Conservation (phyloP, 2,329 filamentous ascomycete species). For the Sclerotinia glacialis region DNA sequence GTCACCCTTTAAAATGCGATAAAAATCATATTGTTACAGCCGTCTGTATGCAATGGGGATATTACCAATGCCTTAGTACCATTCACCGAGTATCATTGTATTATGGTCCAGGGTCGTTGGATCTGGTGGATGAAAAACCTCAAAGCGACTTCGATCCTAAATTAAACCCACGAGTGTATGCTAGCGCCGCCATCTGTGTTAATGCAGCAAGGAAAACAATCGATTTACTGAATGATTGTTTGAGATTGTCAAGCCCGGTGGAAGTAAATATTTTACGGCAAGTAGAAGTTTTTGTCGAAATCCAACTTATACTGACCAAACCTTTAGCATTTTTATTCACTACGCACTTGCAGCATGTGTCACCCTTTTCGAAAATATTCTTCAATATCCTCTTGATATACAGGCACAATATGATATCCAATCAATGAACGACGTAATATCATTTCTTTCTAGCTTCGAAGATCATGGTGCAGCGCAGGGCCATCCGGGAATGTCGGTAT, state of each 20-base stretch:
- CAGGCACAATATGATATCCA: constrained; percentile 80
- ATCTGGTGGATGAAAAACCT: constrained; percentile 16
- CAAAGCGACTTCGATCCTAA: constrained; percentile 18
- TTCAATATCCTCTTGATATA: constrained; percentile 87
- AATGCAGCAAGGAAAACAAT: constrained; percentile 30
- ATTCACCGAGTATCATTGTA: constrained; percentile 31
- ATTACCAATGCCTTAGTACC: constrained; percentile 30
- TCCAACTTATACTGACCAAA: neutral
- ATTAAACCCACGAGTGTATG: constrained; percentile 29
- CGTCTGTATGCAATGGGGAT: constrained; percentile 32
- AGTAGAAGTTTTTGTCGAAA: neutral
- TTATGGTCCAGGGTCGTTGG: constrained; percentile 24
- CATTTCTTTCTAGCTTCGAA: constrained; percentile 21
- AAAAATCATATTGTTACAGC: constrained; percentile 27
- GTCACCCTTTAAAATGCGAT: constrained; percentile 27
- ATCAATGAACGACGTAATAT: constrained; percentile 74
- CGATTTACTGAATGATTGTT: constrained; percentile 25
- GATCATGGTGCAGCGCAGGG: neutral
- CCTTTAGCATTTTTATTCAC: constrained; percentile 48
- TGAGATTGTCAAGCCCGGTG: constrained; percentile 26
- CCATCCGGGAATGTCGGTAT: neutral
- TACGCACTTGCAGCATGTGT: constrained; percentile 92
- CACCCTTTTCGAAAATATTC: constrained; percentile 87
- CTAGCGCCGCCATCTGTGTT: constrained; percentile 29
- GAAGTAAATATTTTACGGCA: constrained; percentile 24